These are phyloP conservation scores for Exophiala spinifera DNA, from an alignment of 2,329 filamentous ascomycete species.

Conservation along the genomic window DNA sequence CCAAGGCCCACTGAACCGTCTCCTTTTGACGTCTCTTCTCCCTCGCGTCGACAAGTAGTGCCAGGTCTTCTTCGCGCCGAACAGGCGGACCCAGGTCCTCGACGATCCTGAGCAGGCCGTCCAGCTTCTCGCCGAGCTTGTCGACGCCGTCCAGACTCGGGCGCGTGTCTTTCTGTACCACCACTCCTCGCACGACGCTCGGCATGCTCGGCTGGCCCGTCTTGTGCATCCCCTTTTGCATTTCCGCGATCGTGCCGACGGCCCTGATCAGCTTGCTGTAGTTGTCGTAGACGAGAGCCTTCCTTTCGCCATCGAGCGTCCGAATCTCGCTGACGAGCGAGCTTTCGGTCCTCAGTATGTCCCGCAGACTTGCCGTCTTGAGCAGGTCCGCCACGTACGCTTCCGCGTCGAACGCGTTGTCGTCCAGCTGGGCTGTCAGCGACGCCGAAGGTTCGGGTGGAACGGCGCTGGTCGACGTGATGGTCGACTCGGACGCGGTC, in stretches of 20 bases:
- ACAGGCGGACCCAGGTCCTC: conserved; percentile 47
- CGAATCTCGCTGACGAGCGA: conserved; percentile 66
- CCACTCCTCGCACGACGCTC: conserved; percentile 19
- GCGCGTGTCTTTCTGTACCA: conserved; percentile 6
- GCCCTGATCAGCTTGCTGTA: conserved; percentile 96
- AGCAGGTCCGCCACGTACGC: conserved; percentile 48
- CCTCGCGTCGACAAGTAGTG: conserved; percentile 32
- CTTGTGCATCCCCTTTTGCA: conserved; percentile 49
- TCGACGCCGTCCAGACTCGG: conserved; percentile 23
- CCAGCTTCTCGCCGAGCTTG: conserved; percentile 24
- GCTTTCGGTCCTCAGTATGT: conserved; percentile 45
- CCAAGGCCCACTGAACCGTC: conserved; percentile 47
- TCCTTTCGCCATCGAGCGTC: conserved; percentile 90
- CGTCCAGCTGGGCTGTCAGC: conserved; percentile 62
- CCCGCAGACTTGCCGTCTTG: conserved; percentile 41
- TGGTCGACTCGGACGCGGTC: conserved; percentile 37
- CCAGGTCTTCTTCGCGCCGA: conserved; percentile 31
- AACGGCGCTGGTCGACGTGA: conserved; percentile 38
- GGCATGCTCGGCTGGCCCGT: conserved; percentile 39
- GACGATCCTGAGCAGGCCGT: conserved; percentile 45
- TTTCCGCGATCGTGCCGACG: conserved; percentile 87
- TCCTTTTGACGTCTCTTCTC: conserved; percentile 35
- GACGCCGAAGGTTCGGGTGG: conserved; percentile 38
- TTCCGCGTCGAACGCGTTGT: conserved; percentile 67
- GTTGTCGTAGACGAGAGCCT: conserved; percentile 96